Base-by-base conservation (phyloP, 352 stramenopile species). In the Phytopythium cucurbitacearum region DNA sequence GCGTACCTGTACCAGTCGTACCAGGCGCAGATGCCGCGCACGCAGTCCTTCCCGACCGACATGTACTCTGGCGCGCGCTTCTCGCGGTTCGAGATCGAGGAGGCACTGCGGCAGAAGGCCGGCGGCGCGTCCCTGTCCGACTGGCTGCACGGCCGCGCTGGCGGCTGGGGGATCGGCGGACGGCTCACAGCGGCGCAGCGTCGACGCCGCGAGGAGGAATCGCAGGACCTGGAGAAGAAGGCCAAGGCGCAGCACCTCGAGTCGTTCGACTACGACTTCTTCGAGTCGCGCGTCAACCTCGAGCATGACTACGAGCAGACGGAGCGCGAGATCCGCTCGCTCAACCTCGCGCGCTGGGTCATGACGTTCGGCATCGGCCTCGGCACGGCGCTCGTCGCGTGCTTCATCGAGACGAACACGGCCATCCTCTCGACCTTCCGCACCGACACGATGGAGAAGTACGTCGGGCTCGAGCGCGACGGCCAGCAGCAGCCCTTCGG, bases 321-420 rank as follows among this genome's bases (percentile, higher is more conserved):
- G 0, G 85, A 95, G 59, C 74, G 83, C 21, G 64, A 64, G 2
- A 81, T 95, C 51, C 80, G 78, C 32, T 80, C 81, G 58, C 70
- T 95, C 39, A 93, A 91, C 53, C 81, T 95, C 41, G 75, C 74
- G 1, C 81, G 94, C n/a, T 99, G 96, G 96, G 64, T 95, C 56
- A 89, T 99, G 71, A 99, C 97, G 1, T 94, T 99, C 52, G 63
- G 90, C 16, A 96, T 98, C 41, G 97, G 97, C 0, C 69, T 98
- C 2, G 63, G 88, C 45, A 98, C 97, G 32, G 97, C 90, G 0
- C 45, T 97, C 6, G 85, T 98, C 36, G 97, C 95, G 7, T 95
- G 91, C 40, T 89, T 96, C 41, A 94, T 98, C 60, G 98, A 98
- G 45, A 94, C 91, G 48, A 83, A 78, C 41, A 97, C 87, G 15